A percentile compares a stretch with the other conserved stretches of the same genome.
phyloP scores from a whole-genome alignment of 1,139 yeast species.

The Blastobotrys arbuscula region DNA sequence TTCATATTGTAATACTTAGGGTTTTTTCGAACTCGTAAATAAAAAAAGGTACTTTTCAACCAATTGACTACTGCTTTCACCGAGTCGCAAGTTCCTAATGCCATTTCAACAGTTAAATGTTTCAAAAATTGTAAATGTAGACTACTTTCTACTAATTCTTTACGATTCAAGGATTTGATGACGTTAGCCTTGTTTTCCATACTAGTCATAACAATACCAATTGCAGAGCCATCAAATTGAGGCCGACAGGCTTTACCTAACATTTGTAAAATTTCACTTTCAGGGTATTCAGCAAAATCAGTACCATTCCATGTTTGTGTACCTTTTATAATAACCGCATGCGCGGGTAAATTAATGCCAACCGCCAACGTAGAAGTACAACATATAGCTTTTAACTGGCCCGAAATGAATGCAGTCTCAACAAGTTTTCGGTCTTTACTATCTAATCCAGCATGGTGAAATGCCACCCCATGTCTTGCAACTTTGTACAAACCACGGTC shows the following conservation, averaged over 20 bases:
- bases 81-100: constrained; percentile 90
- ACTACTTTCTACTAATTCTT: constrained; percentile 91
- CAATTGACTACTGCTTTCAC: constrained; percentile 93
- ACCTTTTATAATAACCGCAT: constrained; percentile 92
- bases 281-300: constrained; percentile 88
- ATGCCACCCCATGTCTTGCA: constrained; percentile 81
- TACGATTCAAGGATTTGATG: constrained; percentile 80
- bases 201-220: constrained; percentile 84
- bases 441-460: constrained; percentile 97
- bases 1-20: constrained; percentile 64
- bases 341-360: constrained; percentile 99
- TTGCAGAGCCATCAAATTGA: constrained; percentile 86
- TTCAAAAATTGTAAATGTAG: constrained; percentile 75
- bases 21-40: constrained; percentile 88
- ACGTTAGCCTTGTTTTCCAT: constrained; percentile 80
- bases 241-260: constrained; percentile 99
- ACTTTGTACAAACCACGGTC: constrained; percentile 77
- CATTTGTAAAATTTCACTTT: constrained; percentile 92
- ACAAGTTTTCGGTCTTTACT: constrained; percentile 84
- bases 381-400: constrained; percentile 82
- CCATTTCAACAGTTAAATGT: constrained; percentile 90
- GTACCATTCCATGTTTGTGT: constrained; percentile 96
- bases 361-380: constrained; percentile 98
- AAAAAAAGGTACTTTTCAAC: constrained; percentile 95
- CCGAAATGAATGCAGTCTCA: constrained; percentile 77